phyloP scores from a whole-genome alignment of 2,329 filamentous ascomycete genomes.

The Nothophoma quercina region DNA sequence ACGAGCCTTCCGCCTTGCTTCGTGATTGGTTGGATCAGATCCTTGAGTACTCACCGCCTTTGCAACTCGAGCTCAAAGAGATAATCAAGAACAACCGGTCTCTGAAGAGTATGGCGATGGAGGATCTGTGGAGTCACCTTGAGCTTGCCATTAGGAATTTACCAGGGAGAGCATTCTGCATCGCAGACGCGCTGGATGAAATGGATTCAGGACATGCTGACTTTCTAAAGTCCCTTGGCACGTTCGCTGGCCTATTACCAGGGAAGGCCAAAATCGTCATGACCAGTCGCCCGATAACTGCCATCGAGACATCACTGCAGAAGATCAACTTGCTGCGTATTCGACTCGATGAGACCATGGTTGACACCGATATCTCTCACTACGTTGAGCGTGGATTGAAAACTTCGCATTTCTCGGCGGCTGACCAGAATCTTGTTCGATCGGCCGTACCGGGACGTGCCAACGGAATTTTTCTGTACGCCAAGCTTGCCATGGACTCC shows the following conservation, averaged over 20 bases:
- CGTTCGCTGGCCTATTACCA: conserved; percentile 43
- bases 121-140: conserved; percentile 23
- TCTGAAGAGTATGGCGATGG: conserved; percentile 3
- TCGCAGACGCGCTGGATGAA: conserved; percentile 58
- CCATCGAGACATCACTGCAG: conserved; percentile 44
- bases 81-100: not conserved
- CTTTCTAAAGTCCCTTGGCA: conserved; percentile 47
- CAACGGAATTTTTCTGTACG: conserved; percentile 57
- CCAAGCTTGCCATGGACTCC: conserved; percentile 54
- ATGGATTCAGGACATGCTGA: conserved; percentile 51
- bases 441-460: conserved; percentile 48
- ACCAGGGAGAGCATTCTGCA: conserved; percentile 44
- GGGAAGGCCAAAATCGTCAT: conserved; percentile 52
- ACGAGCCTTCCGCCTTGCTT: conserved; percentile 31
- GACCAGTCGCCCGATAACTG: conserved; percentile 53
- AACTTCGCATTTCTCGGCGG: not conserved
- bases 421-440: conserved; percentile 15
- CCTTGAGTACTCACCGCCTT: conserved; percentile 33
- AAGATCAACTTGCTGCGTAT: conserved; percentile 38
- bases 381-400: conserved; percentile 46
- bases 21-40: conserved; percentile 47
- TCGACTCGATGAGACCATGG: conserved; percentile 47
- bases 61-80: conserved; percentile 31
- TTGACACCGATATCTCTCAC: conserved; percentile 53
- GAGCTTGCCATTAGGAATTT: conserved; percentile 14